Evolutionary conservation across 805 yeast species (phyloP), one percentile per base, ranked within the genome.

Genomic region (Candida methanosorbosa): DNA sequence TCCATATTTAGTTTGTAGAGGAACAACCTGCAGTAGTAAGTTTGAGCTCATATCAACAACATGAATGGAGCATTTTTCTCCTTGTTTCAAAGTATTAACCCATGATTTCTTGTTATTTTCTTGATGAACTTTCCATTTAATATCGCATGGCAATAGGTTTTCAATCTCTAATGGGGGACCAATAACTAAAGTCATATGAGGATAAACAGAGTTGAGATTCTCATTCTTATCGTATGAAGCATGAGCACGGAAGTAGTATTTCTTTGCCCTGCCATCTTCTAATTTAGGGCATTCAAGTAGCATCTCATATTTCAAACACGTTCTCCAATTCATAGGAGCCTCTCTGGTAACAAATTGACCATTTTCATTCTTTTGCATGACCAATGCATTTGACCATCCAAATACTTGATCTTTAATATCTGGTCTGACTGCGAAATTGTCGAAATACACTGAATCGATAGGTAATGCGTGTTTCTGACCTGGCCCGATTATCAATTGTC

Each of bases 101-200:
- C 87, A 77, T 38, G 80, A 88, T 38, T 70, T 70, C 35, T 70
- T 71, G 24, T 77, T 64, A 16, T 75, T 77, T 48, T 84, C 83
- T 52, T 87, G 92, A 54, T 81, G 82, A 12, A 92, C 65, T 37
- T 81, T 65, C 58, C 81, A 86, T 15, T 72, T 66, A 29, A 90
- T 57, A 46, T 84, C 95, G 50, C 71, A 82, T 0, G 99, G 97
- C 33, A 94, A 55, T 34, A 86, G 61, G 49, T 92, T 92, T 44
- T 83, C 87, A 38, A 92, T 66, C 45, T 83, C 84, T 30, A 92
- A 58, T 0, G 98, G 97, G 0, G 97, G 85, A 0, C 92, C 76
- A 6, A 92, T 59, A 4, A 77, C 69, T 18, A 92, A 59, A 8
- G 66, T 70, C 83, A 90, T 70, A 47, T 84, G 92, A 0, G 98